A percentile compares a stretch with the other conserved stretches of the same genome.
Evolutionary conservation across 2,329 filamentous ascomycete species (phyloP).

Genomic region (Triangularia verruculosa): DNA sequence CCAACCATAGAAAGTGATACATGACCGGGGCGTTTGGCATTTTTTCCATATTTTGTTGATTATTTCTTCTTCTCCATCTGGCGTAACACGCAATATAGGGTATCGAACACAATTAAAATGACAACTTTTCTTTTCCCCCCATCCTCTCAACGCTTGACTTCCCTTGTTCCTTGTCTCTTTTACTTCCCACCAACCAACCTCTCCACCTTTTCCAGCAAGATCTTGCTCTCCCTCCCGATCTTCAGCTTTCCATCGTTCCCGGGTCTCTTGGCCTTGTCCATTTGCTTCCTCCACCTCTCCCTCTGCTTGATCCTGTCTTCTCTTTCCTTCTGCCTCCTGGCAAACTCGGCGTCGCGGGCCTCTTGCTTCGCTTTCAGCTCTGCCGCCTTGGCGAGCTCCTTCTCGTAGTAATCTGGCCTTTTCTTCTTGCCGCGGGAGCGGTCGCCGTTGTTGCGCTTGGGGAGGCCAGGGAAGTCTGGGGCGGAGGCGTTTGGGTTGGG

Average conservation of each 20-base stretch:
- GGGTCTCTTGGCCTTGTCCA: constrained; percentile 67
- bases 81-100: background rate
- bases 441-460: constrained; percentile 11
- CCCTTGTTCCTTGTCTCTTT: background rate
- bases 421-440: constrained; percentile 28
- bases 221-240: constrained; percentile 74
- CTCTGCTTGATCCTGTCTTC: constrained; percentile 64
- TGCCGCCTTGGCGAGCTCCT: constrained; percentile 53
- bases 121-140: background rate
- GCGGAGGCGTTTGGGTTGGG: constrained; percentile 13
- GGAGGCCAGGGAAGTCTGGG: constrained; percentile 19
- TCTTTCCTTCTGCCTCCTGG: constrained; percentile 57
- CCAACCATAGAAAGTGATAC: too few relatives aligned
- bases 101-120: background rate
- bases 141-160: background rate
- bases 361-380: constrained; percentile 43
- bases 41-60: background rate
- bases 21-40: too few relatives aligned
- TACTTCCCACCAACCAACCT: constrained; percentile 53
- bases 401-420: constrained; percentile 61
- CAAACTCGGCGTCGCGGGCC: constrained; percentile 41
- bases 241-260: constrained; percentile 67
- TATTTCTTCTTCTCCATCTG: too few relatives aligned
- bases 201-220: constrained; percentile 75
- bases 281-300: constrained; percentile 61